A percentile compares a stretch with the other conserved stretches of the same genome.
phyloP scores from a whole-genome alignment of 345 rosid genomes.

The Eucalyptus sp. region DNA sequence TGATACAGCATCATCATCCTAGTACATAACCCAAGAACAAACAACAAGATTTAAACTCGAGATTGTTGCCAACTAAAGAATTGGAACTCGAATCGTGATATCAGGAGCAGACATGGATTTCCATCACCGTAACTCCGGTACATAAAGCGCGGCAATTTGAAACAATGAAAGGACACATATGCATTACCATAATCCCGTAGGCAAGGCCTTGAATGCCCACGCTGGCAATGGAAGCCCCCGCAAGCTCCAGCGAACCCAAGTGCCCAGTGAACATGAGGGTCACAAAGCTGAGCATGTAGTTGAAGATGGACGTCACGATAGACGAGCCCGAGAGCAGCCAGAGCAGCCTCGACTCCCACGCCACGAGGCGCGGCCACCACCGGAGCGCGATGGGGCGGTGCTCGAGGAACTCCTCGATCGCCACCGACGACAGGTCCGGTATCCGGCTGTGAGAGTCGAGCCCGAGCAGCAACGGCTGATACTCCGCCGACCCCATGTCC shows the following conservation, averaged over 20 bases:
- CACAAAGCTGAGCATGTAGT: slow-evolving; percentile 78
- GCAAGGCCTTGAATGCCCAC: slow-evolving; percentile 95
- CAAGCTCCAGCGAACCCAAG: slow-evolving; percentile 64
- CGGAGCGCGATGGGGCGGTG: slow-evolving; percentile 15
- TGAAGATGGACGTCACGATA: slow-evolving; percentile 51
- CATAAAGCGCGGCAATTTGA: neutral
- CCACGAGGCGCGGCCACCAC: slow-evolving; percentile 66
- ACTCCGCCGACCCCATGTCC: slow-evolving; percentile 14
- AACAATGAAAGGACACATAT: neutral
- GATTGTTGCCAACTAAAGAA: neutral
- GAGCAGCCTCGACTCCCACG: slow-evolving; percentile 77
- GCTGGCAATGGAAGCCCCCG: slow-evolving; percentile 82
- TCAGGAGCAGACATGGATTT: neutral
- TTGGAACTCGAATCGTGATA: neutral
- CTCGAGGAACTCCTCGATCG: slow-evolving; percentile 56
- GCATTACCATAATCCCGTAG: slow-evolving; percentile 79
- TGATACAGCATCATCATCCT: neutral
- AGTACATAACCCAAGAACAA: neutral
- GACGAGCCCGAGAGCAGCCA: slow-evolving; percentile 77
- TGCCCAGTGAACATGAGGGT: slow-evolving; percentile 75
- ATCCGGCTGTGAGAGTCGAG: slow-evolving; percentile 47
- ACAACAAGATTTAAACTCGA: neutral
- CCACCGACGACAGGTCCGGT: slow-evolving; percentile 38
- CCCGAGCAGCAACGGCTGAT: slow-evolving; percentile 38
- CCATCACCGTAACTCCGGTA: neutral